Conservation (phyloP, 495 filamentous ascomycete genomes). For the Achaetomiella virescens region DNA sequence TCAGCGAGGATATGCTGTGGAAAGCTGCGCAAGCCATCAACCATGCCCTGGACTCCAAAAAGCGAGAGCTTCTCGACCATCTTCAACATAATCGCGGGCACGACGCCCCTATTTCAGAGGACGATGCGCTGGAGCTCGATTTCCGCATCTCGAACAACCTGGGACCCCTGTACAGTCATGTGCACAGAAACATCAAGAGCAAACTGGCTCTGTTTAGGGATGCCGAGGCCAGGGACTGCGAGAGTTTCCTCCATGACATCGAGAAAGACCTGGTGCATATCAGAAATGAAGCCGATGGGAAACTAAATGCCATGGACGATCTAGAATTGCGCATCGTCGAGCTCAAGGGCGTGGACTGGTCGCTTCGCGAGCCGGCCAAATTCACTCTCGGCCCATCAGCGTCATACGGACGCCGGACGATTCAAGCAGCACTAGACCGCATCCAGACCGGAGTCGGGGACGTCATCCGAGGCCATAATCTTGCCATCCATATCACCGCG, state of each 20-base stretch:
- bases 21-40: slow-evolving; percentile 33
- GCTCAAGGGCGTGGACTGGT: slow-evolving; percentile 37
- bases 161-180: slow-evolving; percentile 31
- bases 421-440: slow-evolving; percentile 39
- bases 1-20: slow-evolving; percentile 37
- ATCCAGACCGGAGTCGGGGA: slow-evolving; percentile 42
- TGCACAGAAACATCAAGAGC: slow-evolving; percentile 33
- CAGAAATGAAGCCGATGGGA: slow-evolving; percentile 30
- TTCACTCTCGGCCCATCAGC: slow-evolving; percentile 29
- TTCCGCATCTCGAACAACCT: slow-evolving; percentile 39
- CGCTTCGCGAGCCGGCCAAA: slow-evolving; percentile 30
- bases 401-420: slow-evolving; percentile 32
- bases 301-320: slow-evolving; percentile 33
- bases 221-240: slow-evolving; percentile 29
- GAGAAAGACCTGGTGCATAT: slow-evolving; percentile 24
- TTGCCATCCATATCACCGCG: slow-evolving; percentile 36
- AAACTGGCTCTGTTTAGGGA: slow-evolving; percentile 36
- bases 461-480: slow-evolving; percentile 38
- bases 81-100: slow-evolving; percentile 20
- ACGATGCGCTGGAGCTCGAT: slow-evolving; percentile 33
- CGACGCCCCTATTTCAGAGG: slow-evolving; percentile 30
- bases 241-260: slow-evolving; percentile 30
- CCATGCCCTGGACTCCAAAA: slow-evolving; percentile 29
- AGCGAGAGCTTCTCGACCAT: slow-evolving; percentile 28
- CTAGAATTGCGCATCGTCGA: slow-evolving; percentile 39